These are phyloP conservation scores for Apiospora saccharicola DNA, from an alignment of 2,329 filamentous ascomycete species.

Conservation along the genomic window DNA sequence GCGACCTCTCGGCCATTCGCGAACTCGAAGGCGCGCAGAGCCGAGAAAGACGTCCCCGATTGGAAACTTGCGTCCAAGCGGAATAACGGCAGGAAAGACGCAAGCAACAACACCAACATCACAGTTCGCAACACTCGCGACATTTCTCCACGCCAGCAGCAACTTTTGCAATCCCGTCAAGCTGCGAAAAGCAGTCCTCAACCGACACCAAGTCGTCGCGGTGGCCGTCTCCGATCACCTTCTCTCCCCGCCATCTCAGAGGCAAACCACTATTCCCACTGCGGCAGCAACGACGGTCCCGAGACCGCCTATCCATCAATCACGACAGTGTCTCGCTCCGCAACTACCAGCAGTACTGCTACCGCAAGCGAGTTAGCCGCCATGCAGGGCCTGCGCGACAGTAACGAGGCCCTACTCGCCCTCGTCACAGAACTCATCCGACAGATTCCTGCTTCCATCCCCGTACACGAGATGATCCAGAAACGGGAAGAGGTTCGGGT, in stretches of 20 bases:
- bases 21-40: not conserved
- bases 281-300: not conserved
- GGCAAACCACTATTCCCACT: not conserved
- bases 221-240: not conserved
- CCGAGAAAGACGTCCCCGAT: not conserved
- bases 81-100: not conserved
- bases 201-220: not conserved
- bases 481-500: not conserved
- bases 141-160: not conserved
- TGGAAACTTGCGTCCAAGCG: not conserved
- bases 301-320: not conserved
- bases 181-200: not conserved
- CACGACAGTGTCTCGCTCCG: too few species aligned
- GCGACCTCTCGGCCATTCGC: not conserved
- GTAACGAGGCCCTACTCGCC: not conserved
- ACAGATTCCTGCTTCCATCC: not conserved
- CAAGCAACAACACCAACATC: not conserved
- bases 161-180: not conserved
- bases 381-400: not conserved
- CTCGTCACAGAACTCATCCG: slow-evolving; percentile 2
- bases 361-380: not conserved
- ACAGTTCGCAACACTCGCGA: not conserved
- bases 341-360: not conserved
- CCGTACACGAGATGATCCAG: not conserved
- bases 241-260: not conserved